Conservation (phyloP, 176 grass and related monocot genomes). For the Triticum dicoccoides region DNA sequence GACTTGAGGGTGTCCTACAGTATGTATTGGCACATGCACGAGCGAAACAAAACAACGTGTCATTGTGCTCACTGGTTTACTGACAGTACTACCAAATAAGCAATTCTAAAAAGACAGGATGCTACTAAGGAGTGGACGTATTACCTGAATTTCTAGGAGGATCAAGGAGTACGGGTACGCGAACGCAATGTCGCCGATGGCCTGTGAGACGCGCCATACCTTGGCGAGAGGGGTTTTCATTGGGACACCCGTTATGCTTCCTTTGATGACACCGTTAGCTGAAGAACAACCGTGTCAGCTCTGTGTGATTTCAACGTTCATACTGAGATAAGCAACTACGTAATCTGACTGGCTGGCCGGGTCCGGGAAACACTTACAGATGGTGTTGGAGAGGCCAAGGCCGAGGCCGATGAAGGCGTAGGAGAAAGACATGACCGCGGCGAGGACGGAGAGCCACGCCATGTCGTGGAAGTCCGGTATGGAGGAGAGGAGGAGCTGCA, state of each 20-base stretch:
- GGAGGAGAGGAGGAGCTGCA: constrained; percentile 65
- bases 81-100: no score
- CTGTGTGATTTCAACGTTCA: background rate
- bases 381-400: constrained; percentile 56
- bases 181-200: constrained; percentile 64
- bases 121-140: background rate
- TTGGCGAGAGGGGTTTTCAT: constrained; percentile 40
- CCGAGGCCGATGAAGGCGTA: constrained; percentile 68
- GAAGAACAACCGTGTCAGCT: constrained; percentile 1
- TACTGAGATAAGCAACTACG: no score
- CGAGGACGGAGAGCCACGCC: constrained; percentile 76
- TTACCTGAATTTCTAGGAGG: constrained; percentile 71
- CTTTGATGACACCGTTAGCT: constrained; percentile 71
- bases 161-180: constrained; percentile 65
- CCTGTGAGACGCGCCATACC: constrained; percentile 64
- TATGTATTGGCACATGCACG: no score
- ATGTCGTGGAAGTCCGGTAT: constrained; percentile 78
- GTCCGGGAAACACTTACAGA: constrained; percentile 21
- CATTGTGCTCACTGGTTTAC: no score
- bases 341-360: no score
- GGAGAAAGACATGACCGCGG: constrained; percentile 75
- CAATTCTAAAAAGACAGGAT: background rate
- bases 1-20: constrained; percentile 69
- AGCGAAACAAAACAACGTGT: background rate
- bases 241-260: constrained; percentile 46